Conservation (phyloP, 306 rosid genomes). For the Parietaria judaica region DNA sequence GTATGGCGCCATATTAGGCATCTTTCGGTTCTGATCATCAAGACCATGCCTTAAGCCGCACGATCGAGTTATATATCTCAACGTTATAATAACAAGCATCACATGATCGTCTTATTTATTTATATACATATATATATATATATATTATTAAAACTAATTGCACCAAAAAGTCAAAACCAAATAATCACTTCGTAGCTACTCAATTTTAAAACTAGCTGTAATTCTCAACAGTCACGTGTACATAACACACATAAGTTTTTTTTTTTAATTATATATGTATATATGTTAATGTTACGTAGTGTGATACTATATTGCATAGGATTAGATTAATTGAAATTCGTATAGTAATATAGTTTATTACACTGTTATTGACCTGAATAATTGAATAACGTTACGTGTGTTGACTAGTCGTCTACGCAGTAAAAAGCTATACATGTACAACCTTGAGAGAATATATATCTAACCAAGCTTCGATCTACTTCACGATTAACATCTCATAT, state of each 20-base stretch:
- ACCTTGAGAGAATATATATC: not conserved
- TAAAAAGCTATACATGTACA: not conserved
- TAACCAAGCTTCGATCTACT: not conserved
- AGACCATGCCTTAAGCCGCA: constrained; percentile 36
- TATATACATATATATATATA: no score
- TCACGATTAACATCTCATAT: not conserved
- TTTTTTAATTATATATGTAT: not conserved
- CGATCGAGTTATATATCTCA: constrained; percentile 6
- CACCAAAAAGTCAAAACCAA: constrained; percentile 3
- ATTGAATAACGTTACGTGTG: not conserved
- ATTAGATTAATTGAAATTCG: not conserved
- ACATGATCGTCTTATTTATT: not conserved
- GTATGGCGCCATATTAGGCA: constrained; percentile 17
- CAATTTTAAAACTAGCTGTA: not conserved
- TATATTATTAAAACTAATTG: not conserved
- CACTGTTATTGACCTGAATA: not conserved
- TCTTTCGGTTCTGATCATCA: constrained; percentile 9
- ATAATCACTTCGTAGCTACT: not conserved
- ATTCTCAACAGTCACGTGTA: not conserved
- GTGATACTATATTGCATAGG: no score
- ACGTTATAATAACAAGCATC: not conserved
- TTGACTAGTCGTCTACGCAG: not conserved
- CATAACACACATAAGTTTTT: not conserved
- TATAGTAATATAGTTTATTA: not conserved
- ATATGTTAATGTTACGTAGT: no score